Conservation (phyloP, 2,329 filamentous ascomycete species). For the Talaromyces verruculosus region DNA sequence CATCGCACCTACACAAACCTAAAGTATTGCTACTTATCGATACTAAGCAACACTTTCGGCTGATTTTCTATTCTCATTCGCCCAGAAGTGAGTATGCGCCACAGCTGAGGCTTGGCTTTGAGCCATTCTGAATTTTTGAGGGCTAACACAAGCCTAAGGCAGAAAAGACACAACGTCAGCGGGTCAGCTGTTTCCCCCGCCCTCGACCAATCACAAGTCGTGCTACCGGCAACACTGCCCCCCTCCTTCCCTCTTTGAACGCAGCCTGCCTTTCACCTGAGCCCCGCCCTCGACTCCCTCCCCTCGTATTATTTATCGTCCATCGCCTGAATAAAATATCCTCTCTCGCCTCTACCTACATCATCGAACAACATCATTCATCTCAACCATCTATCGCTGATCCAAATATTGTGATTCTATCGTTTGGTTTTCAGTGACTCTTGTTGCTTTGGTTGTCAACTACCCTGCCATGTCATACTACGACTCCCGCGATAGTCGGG, state of each 20-base stretch:
- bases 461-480: constrained; percentile 38
- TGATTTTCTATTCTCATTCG: background rate
- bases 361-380: background rate
- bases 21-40: background rate
- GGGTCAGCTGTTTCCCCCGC: constrained; percentile 14
- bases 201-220: constrained; percentile 7
- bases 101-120: constrained; percentile 17
- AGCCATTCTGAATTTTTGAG: background rate
- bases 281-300: constrained; percentile 1
- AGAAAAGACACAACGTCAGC: constrained; percentile 7
- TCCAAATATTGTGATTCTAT: constrained; percentile 19
- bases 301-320: constrained; percentile 11
- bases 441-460: constrained; percentile 13
- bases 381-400: constrained; percentile 10
- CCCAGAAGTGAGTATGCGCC: background rate
- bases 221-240: constrained; percentile 8
- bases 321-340: constrained; percentile 12
- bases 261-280: background rate
- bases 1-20: background rate
- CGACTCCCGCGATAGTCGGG: constrained; percentile 31
- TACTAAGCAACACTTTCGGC: background rate
- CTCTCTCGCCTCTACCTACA: constrained; percentile 5
- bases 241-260: constrained; percentile 7
- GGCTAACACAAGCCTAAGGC: background rate
- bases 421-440: constrained; percentile 20